Evolutionary conservation across 257 asterid genomes (phyloP), one percentile per base, ranked within the genome.

Genomic region (Nemophila menziesii): DNA sequence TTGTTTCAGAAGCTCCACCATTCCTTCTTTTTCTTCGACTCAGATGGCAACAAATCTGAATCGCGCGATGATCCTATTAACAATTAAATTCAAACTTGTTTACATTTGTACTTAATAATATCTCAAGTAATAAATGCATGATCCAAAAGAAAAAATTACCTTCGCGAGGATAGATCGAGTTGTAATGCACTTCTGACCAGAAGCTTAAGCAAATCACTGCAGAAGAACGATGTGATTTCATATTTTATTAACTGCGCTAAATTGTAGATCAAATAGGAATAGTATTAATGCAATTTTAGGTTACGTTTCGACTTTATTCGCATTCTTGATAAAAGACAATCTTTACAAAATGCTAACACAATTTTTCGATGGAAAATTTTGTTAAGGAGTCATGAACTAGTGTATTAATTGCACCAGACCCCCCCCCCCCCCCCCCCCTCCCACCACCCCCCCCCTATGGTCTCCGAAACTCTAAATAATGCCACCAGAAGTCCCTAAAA

Each of bases 171-270:
- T 89, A 84, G 54, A 89, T 80, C 14, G 95, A 80, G 80, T 89
- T 84, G 75, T 89, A 89, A 58, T 89, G 98, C 47, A 89, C 98
- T 75, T 89, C 98, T 4, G 98, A 89, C 98, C 98, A 89, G 64
- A 89, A 89, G 51, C 98, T 90, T 64, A 90, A 62, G 58, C 63
- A 71, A 50, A 85, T 71, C 38, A 79, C 99, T 90, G 92, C 79
- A 64, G 16, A 3, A 41, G 46, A 26, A 44, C 6, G 33, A 45
- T n/a, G n/a, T n/a, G n/a, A n/a, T 43, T 44, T 11, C 29, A 39
- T 16, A 44, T 7, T 5, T 48, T 17, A 13, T 37, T 37, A 16
- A 13, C 42, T 3, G 42, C 17, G 16, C 17, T 13, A 37, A 4
- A 19, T 19, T 11, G 16, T 13, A 37, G 42, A 13, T 13, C 0